A percentile compares a stretch with the other conserved stretches of the same genome.
phyloP scores from a whole-genome alignment of 768 basidiomycete genomes.

The Gloeostereum incarnatum region DNA sequence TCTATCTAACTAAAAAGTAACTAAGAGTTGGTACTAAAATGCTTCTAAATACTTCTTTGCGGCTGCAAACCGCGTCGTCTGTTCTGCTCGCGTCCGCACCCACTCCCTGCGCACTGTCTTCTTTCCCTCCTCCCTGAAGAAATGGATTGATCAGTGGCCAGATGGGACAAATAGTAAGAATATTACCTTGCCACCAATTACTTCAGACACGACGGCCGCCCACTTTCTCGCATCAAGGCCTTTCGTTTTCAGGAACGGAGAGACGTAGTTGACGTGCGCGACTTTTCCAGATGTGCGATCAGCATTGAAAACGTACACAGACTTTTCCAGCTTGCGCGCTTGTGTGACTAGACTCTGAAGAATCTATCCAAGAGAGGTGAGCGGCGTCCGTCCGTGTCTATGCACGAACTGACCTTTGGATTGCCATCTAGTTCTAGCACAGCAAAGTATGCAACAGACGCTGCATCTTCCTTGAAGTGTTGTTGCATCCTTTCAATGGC shows the following conservation, averaged over 20 bases:
- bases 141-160: constrained; percentile 3
- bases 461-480: constrained; percentile 72
- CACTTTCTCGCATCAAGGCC: constrained; percentile 83
- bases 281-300: constrained; percentile 67
- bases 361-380: constrained; percentile 30
- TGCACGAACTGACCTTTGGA: constrained; percentile 50
- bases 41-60: constrained; percentile 36
- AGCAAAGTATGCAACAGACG: constrained; percentile 62
- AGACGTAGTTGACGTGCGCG: constrained; percentile 79
- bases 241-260: constrained; percentile 44
- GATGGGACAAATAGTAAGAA: neutral
- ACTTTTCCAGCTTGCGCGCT: constrained; percentile 75
- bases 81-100: constrained; percentile 59
- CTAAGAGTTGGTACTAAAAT: constrained; percentile 5
- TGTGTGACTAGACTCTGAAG: constrained; percentile 67
- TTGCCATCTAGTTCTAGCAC: constrained; percentile 75
- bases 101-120: constrained; percentile 85
- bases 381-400: constrained; percentile 1
- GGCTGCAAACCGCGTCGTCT: constrained; percentile 51
- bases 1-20: too few relatives aligned
- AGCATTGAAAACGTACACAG: constrained; percentile 81
- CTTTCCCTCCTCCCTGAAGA: constrained; percentile 85
- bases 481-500: constrained; percentile 58
- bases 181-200: constrained; percentile 84
- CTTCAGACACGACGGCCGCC: constrained; percentile 68